Evolutionary conservation across 257 asterid species (phyloP).

Genomic region (Nicotiana noctiflora): DNA sequence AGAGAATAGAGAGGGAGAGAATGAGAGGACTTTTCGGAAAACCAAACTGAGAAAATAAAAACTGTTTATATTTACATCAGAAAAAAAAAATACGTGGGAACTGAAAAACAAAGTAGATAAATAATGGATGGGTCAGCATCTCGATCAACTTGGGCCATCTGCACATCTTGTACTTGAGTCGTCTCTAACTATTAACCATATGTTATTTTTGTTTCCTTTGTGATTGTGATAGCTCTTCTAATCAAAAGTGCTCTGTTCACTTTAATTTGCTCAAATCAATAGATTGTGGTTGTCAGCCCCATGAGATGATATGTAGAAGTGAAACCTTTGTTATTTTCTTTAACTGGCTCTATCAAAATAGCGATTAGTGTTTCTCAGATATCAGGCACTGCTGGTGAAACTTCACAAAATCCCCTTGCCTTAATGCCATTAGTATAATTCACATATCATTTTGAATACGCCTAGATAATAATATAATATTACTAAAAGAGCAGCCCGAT

Average conservation of each 20-base stretch:
- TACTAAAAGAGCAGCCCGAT: too few species aligned
- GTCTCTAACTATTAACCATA: not conserved
- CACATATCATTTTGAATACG: not conserved
- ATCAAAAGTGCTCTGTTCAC: not conserved
- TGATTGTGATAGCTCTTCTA: not conserved
- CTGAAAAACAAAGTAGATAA: not conserved
- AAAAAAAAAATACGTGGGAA: not conserved
- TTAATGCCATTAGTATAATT: not conserved
- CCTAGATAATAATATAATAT: not conserved
- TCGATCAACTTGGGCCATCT: not conserved
- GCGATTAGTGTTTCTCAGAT: not conserved
- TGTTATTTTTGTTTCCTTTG: not conserved
- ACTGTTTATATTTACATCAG: not conserved
- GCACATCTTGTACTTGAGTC: not conserved
- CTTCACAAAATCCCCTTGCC: not conserved
- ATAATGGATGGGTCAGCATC: not conserved
- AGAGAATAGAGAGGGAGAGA: not conserved
- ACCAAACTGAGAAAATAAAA: not conserved
- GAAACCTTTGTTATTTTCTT: not conserved
- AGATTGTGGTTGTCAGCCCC: not conserved
- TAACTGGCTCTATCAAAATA: not conserved
- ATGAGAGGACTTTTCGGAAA: not conserved
- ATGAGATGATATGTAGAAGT: not conserved
- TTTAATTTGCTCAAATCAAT: too few species aligned
- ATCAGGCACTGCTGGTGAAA: not conserved